These are phyloP conservation scores for Phaeosphaeria sp. DNA, from an alignment of 2,329 filamentous ascomycete species.

Conservation along the genomic window DNA sequence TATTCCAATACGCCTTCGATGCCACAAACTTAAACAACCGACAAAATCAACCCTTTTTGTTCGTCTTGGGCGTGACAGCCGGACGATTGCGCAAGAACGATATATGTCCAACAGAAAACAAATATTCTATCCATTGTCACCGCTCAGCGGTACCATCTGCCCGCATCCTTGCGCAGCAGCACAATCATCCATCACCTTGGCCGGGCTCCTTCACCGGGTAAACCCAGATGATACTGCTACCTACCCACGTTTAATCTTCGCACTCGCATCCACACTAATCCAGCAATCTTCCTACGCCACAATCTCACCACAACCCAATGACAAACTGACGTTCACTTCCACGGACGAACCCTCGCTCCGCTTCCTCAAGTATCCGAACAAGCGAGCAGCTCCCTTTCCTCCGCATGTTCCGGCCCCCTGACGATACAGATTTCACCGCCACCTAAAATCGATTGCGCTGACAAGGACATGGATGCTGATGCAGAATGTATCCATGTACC, in stretches of 20 bases:
- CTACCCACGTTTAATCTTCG: neutral
- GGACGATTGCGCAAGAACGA: neutral
- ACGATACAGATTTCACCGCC: neutral
- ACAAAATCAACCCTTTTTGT: neutral
- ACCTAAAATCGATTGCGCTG: neutral
- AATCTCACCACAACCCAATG: conserved; percentile 4
- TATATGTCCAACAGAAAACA: neutral
- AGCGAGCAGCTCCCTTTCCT: conserved; percentile 3
- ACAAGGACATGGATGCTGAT: neutral
- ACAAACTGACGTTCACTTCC: neutral
- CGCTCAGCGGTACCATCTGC: neutral
- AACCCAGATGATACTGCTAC: conserved; percentile 2
- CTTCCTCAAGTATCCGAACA: neutral
- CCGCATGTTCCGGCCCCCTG: neutral
- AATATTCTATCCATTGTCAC: neutral
- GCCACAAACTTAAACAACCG: neutral
- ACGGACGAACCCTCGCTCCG: conserved; percentile 1
- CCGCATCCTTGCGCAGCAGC: neutral
- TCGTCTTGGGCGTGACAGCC: neutral
- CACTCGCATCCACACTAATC: neutral
- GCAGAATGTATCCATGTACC: neutral
- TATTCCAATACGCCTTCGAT: neutral
- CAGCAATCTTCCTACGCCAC: neutral
- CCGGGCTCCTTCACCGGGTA: neutral
- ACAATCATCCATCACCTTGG: neutral